Base-by-base conservation (phyloP, 306 rosid species). In the Prunus salicina region DNA sequence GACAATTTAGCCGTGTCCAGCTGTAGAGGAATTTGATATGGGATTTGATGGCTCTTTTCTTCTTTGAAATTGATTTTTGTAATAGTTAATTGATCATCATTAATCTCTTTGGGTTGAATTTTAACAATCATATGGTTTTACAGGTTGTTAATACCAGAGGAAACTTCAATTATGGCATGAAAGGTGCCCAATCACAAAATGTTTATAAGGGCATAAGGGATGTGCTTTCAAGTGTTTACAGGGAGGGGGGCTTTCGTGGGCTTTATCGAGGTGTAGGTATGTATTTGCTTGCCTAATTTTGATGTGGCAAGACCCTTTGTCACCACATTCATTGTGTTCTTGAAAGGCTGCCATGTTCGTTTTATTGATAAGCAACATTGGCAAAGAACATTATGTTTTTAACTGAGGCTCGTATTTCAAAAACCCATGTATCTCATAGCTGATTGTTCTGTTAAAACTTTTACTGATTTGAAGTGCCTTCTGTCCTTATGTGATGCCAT, bases 211-310 rank as follows among this genome's bases (percentile, higher is more conserved):
- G 96, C 75, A 84, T 95, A 66, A 87, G 80, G 85, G 84, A 93
- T 62, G 97, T 92, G 32, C 97, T 92, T n/a, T 79, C 79, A 47
- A 82, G 87, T 19, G 97, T 82, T 64, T 91, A 90, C 82, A 92
- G 77, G 69, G 96, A 87, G 67, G 96, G 93, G 30, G 97, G 97
- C 72, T 69, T 84, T 61, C 97, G 96, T 72, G 97, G 84, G 62
- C 97, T 95, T 55, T 95, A 95, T 49, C 88, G 96, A 32, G 99
- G 97, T 71, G 89, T 87, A 80, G 99, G 97, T 92, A 88, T 76
- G 92, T 78, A 53, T 82, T 24, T 49, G 45, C 24, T 53, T 38
- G 50, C 55, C 61, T 64, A 18, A 10, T 72, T 18, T n/a, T 56
- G 67, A 47, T 71, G 41, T 79, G 68, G 68, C 55, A 68, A 27